A percentile compares a stretch with the other conserved stretches of the same genome.
Evolutionary conservation across 768 basidiomycete genomes (phyloP).

Genomic region (Hysterangium stoloniferum): DNA sequence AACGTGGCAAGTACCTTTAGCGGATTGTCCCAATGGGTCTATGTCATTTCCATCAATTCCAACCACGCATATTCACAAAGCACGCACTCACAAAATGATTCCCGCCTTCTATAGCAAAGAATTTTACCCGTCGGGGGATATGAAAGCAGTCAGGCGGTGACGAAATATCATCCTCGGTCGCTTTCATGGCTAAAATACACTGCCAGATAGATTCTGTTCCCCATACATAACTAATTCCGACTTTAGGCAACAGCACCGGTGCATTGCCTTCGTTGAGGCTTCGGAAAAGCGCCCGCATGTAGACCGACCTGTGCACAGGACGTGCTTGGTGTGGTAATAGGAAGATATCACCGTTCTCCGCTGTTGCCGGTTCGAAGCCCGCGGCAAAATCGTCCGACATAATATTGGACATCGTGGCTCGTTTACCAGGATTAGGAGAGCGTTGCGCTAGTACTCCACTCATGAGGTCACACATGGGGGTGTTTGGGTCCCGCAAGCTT

Average conservation of each 20-base stretch:
- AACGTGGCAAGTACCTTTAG: too few species aligned
- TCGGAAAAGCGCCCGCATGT: constrained; percentile 1
- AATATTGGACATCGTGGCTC: neutral
- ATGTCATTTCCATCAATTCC: too few species aligned
- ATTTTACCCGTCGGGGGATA: constrained; percentile 1
- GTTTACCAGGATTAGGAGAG: neutral
- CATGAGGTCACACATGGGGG: neutral
- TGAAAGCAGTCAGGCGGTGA: constrained; percentile 1
- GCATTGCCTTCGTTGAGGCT: neutral
- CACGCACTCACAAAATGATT: constrained; percentile 9
- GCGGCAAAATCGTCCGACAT: neutral
- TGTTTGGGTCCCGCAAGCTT: neutral
- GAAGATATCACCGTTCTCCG: neutral
- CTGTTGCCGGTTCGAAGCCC: neutral
- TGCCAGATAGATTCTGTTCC: constrained; percentile 6
- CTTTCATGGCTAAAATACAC: neutral
- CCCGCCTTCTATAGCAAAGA: constrained; percentile 7
- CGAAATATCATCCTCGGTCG: neutral
- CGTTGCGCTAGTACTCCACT: constrained; percentile 6
- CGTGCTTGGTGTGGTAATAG: neutral
- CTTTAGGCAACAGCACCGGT: constrained; percentile 4
- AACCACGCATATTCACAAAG: too few species aligned
- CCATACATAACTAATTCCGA: constrained; percentile 8
- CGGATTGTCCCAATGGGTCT: too few species aligned
- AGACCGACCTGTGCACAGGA: constrained; percentile 1